These are phyloP conservation scores for Mycena maculata DNA, from an alignment of 768 basidiomycete species.

Conservation along the genomic window DNA sequence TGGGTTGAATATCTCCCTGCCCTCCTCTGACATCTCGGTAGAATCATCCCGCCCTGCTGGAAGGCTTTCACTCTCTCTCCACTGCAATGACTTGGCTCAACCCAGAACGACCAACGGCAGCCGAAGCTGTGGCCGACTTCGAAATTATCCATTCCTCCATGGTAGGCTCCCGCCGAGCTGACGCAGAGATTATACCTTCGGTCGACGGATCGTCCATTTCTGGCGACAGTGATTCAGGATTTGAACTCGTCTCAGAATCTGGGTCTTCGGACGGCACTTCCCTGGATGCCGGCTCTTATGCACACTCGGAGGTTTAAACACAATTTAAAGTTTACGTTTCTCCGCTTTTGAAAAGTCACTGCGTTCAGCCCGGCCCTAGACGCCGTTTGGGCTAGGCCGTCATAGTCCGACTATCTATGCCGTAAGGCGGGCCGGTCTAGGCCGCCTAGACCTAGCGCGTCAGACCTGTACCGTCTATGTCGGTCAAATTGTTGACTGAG, in stretches of 20 bases:
- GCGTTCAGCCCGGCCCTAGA: no score
- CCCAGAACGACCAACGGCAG: background rate
- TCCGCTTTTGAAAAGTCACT: no score
- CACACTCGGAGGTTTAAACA: no score
- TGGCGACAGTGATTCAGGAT: background rate
- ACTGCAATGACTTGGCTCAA: background rate
- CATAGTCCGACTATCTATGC: no score
- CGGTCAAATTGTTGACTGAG: no score
- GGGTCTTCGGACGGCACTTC: no score
- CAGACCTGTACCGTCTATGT: no score
- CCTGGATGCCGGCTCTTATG: no score
- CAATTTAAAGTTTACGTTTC: no score
- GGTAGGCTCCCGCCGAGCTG: background rate
- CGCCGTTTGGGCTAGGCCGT: no score
- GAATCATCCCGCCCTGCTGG: background rate
- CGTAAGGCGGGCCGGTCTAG: no score
- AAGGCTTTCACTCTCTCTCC: background rate
- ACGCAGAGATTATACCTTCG: background rate
- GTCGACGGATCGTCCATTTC: background rate
- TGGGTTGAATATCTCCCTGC: background rate
- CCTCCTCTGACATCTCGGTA: background rate
- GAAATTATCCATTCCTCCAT: background rate
- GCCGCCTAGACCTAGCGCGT: no score
- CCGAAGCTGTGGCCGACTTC: background rate
- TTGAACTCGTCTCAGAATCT: background rate